Evolutionary conservation across 352 stramenopile genomes (phyloP).

Genomic region (Peronospora farinosa): DNA sequence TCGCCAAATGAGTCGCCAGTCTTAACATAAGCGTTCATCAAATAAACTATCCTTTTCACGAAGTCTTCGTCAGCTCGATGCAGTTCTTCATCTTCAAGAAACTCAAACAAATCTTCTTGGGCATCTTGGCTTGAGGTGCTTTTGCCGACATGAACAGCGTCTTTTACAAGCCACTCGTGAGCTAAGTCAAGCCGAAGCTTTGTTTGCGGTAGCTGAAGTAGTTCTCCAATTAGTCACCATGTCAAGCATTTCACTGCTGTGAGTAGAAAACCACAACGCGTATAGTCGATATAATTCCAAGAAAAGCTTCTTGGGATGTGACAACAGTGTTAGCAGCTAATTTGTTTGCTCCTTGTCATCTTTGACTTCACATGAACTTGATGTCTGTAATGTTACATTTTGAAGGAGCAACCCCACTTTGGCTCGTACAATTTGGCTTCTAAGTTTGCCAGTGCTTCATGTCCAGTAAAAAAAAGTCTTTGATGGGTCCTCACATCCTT

Average conservation of each 20-base stretch:
- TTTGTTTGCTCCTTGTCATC: constrained; percentile 16
- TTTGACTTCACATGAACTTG: constrained; percentile 9
- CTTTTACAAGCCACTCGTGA: constrained; percentile 45
- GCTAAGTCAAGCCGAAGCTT: constrained; percentile 38
- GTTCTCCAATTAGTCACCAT: constrained; percentile 25
- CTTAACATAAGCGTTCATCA: constrained; percentile 20
- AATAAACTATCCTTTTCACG: constrained; percentile 29
- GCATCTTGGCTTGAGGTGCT: constrained; percentile 5
- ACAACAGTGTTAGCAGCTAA: constrained; percentile 29
- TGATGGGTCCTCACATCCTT: constrained; percentile 1
- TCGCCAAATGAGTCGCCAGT: constrained; percentile 12
- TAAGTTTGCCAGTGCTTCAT: constrained; percentile 28
- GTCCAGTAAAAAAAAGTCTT: too few relatives aligned
- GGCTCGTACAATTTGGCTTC: constrained; percentile 32
- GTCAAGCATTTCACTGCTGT: constrained; percentile 26
- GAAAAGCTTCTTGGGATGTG: constrained; percentile 35
- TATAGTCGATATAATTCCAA: constrained; percentile 41
- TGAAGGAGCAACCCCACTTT: constrained; percentile 37
- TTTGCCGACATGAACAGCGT: constrained; percentile 24
- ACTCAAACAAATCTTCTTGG: constrained; percentile 32
- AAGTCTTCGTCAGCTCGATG: constrained; percentile 31
- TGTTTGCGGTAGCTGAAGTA: constrained; percentile 23
- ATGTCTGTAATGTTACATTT: constrained; percentile 17
- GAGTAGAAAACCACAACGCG: constrained; percentile 27
- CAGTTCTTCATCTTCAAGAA: constrained; percentile 27